phyloP scores from a whole-genome alignment of 331 rosid genomes.

The Erythrophleum ivorense region DNA sequence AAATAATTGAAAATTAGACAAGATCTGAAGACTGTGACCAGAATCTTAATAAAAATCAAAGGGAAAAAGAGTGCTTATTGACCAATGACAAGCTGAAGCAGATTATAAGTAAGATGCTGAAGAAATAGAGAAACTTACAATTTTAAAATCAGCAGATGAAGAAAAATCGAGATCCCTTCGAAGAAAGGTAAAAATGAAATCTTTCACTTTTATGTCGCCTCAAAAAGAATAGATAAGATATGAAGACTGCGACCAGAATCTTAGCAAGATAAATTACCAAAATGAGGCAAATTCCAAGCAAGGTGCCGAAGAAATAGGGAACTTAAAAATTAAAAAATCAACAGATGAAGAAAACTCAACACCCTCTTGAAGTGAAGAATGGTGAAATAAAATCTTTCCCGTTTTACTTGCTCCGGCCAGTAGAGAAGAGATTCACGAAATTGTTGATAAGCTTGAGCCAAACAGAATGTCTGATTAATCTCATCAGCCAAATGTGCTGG shows the following conservation, averaged over 20 bases:
- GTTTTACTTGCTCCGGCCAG: not conserved
- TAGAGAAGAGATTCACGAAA: not conserved
- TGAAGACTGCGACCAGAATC: not conserved
- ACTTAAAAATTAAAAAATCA: not conserved
- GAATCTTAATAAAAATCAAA: not conserved
- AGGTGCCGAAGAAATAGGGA: not conserved
- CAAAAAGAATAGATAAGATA: not conserved
- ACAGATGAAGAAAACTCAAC: not conserved
- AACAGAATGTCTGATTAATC: not conserved
- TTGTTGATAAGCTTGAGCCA: not conserved
- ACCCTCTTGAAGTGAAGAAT: not conserved
- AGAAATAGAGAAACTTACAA: slow-evolving; percentile 22
- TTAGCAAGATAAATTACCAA: not conserved
- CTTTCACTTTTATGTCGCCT: not conserved
- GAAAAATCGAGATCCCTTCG: slow-evolving; percentile 5
- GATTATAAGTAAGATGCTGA: not conserved
- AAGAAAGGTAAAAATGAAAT: not conserved
- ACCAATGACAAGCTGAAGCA: not conserved
- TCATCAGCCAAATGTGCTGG: not conserved
- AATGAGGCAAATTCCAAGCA: not conserved
- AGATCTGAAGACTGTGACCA: slow-evolving; percentile 4
- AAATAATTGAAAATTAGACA: not conserved
- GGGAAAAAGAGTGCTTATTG: not conserved
- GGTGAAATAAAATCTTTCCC: not conserved
- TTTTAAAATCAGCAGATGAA: slow-evolving; percentile 16